Evolutionary conservation across 2,329 filamentous ascomycete genomes (phyloP).

Genomic region (Fusarium tricinctum): DNA sequence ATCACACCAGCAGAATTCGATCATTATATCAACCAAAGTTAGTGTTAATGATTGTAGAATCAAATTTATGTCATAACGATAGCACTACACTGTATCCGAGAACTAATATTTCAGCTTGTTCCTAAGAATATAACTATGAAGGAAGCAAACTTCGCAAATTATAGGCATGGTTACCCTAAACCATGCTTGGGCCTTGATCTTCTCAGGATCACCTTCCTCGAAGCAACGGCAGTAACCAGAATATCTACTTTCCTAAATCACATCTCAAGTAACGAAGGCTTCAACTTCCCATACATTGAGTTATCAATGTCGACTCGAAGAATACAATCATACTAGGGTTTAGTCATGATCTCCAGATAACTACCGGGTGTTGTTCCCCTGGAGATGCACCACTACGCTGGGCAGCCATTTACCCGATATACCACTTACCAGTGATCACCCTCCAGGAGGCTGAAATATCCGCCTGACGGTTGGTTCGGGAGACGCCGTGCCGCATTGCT

Average conservation of each 20-base stretch:
- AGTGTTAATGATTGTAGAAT: too few species aligned
- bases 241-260: not conserved
- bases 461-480: slow-evolving; percentile 32
- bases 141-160: too few species aligned
- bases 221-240: not conserved
- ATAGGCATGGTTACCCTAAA: slow-evolving; percentile 3
- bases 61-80: too few species aligned
- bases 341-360: not conserved
- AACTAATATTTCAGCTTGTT: too few species aligned
- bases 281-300: not conserved
- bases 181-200: not conserved
- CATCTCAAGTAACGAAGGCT: not conserved
- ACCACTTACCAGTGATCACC: not conserved
- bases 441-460: slow-evolving; percentile 7
- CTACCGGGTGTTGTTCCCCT: not conserved
- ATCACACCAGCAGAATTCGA: too few species aligned
- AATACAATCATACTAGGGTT: not conserved
- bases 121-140: too few species aligned
- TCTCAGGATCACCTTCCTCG: not conserved
- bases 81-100: too few species aligned
- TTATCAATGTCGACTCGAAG: not conserved
- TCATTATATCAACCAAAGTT: too few species aligned
- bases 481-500: slow-evolving; percentile 37
- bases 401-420: not conserved
- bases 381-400: not conserved